A percentile compares a stretch with the other conserved stretches of the same genome.
Conservation (phyloP, 257 asterid species). For the Coffea eugenioides region DNA sequence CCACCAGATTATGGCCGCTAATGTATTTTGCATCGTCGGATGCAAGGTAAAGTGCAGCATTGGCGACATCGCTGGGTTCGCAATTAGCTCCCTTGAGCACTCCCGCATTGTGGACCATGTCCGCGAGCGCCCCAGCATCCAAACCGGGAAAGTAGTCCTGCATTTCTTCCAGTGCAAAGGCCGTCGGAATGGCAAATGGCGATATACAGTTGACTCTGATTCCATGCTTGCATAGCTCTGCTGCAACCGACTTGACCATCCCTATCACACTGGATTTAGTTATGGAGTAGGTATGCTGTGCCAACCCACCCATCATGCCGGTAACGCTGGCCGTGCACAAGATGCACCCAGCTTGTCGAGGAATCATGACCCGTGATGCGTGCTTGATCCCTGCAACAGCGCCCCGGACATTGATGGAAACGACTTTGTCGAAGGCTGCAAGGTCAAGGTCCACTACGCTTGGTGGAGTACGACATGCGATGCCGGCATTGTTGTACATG, state of each 20-base stretch:
- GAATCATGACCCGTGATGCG: conserved; percentile 90
- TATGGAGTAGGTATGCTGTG: conserved; percentile 70
- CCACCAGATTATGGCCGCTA: conserved; percentile 85
- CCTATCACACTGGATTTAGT: conserved; percentile 70
- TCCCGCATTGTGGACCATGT: conserved; percentile 50
- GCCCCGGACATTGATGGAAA: conserved; percentile 77
- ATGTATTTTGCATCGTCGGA: conserved; percentile 78
- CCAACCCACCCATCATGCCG: conserved; percentile 70
- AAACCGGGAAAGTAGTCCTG: conserved; percentile 40
- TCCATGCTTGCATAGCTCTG: conserved; percentile 66
- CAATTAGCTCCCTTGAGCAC: conserved; percentile 58
- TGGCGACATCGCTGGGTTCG: conserved; percentile 65
- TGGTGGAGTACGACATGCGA: conserved; percentile 71
- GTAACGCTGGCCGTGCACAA: conserved; percentile 86
- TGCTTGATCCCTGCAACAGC: conserved; percentile 77
- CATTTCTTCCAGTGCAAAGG: conserved; percentile 59
- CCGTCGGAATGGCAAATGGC: conserved; percentile 78
- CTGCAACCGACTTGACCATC: conserved; percentile 53
- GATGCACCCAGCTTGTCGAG: conserved; percentile 53
- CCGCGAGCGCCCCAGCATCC: conserved; percentile 38
- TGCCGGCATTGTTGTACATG: conserved; percentile 91
- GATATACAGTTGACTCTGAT: conserved; percentile 78
- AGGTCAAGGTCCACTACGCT: conserved; percentile 67
- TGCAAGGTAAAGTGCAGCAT: conserved; percentile 75
- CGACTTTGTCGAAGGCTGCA: conserved; percentile 53